Evolutionary conservation across 1,284 basidiomycete species (phyloP).

Genomic region (Cutaneotrichosporon sp.): DNA sequence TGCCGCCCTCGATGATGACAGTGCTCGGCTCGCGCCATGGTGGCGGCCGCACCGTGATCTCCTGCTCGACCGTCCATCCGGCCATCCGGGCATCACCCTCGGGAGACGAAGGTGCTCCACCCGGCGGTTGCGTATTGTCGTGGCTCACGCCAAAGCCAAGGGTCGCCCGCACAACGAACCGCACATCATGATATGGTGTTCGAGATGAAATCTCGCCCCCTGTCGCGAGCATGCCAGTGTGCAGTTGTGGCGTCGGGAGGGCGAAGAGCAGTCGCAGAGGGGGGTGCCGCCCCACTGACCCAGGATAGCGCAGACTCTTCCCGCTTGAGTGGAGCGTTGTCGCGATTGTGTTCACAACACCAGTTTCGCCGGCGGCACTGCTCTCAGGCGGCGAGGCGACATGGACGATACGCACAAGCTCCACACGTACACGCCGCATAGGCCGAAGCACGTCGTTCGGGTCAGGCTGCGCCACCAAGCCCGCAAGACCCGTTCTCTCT

Average conservation of each 20-base stretch:
- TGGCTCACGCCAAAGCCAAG: constrained; percentile 32
- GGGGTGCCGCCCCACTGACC: constrained; percentile 23
- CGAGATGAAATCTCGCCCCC: constrained; percentile 40
- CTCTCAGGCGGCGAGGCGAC: constrained; percentile 10
- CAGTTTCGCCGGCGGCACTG: constrained; percentile 17
- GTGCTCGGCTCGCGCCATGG: constrained; percentile 35
- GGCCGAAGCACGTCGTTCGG: constrained; percentile 32
- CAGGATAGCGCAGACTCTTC: constrained; percentile 46
- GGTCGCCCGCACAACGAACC: constrained; percentile 39
- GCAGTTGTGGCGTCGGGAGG: constrained; percentile 33
- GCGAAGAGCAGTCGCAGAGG: constrained; percentile 46
- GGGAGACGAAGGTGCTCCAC: constrained; percentile 6
- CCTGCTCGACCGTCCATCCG: constrained; percentile 30
- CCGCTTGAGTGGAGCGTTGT: constrained; percentile 36
- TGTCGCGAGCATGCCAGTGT: constrained; percentile 20
- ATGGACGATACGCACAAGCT: constrained; percentile 34
- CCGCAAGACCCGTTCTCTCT: constrained; percentile 30
- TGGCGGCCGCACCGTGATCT: constrained; percentile 29
- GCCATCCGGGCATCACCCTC: not conserved
- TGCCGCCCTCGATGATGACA: constrained; percentile 31
- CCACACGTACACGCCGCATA: constrained; percentile 40
- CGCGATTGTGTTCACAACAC: constrained; percentile 17
- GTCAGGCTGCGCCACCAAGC: constrained; percentile 28
- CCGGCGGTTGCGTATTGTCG: not conserved
- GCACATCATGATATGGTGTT: constrained; percentile 36